These are phyloP conservation scores for Phytophthora nicotianae DNA, from an alignment of 352 stramenopile genomes.

Conservation along the genomic window DNA sequence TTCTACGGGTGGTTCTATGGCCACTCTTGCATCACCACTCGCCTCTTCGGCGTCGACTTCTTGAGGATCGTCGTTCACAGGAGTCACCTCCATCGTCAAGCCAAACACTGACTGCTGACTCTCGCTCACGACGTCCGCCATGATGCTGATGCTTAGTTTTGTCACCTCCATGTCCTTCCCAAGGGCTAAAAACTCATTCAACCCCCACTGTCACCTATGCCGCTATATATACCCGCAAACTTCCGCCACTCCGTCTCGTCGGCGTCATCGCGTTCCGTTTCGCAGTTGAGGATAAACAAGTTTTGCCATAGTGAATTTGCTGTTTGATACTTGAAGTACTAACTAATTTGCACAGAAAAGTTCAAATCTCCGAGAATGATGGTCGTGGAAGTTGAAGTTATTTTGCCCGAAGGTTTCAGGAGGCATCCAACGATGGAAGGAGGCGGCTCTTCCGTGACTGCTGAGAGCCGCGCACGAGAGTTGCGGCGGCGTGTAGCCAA, in stretches of 20 bases:
- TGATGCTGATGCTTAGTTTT: slow-evolving; percentile 8
- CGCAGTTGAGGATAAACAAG: slow-evolving; percentile 16
- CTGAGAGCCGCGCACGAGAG: slow-evolving; percentile 49
- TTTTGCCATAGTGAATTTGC: no score
- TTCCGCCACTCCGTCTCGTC: background rate
- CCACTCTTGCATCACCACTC: background rate
- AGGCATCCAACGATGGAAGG: slow-evolving; percentile 13
- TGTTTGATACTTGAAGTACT: no score
- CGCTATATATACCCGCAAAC: slow-evolving; percentile 34
- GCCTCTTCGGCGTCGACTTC: background rate
- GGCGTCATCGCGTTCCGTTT: slow-evolving; percentile 25
- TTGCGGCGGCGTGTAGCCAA: slow-evolving; percentile 57
- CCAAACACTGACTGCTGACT: slow-evolving; percentile 23
- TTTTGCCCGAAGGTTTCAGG: slow-evolving; percentile 48
- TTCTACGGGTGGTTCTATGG: slow-evolving; percentile 15
- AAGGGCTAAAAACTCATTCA: slow-evolving; percentile 19
- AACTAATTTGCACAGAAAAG: no score
- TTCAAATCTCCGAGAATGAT: slow-evolving; percentile 35
- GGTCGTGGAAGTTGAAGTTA: slow-evolving; percentile 35
- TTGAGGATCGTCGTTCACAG: background rate
- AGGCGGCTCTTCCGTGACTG: slow-evolving; percentile 9
- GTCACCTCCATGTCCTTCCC: background rate
- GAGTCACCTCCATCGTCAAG: slow-evolving; percentile 31
- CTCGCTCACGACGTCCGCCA: slow-evolving; percentile 19
- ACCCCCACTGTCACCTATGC: background rate